phyloP scores from a whole-genome alignment of 1,284 basidiomycete genomes.

The Rhodotorula sp. region DNA sequence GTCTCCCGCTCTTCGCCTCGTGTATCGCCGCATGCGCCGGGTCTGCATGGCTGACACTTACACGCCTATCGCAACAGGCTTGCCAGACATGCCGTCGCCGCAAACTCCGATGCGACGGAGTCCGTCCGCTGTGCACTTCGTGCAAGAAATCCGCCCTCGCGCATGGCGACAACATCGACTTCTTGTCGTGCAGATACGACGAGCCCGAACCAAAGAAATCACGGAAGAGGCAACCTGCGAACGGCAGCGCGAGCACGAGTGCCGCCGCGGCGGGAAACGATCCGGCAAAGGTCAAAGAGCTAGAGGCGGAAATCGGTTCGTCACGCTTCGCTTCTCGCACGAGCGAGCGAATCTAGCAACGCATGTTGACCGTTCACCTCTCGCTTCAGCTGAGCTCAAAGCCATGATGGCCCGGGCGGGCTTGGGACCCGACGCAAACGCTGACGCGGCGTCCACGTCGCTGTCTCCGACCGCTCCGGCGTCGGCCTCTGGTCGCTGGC shows the following conservation, averaged over 20 bases:
- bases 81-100: slow-evolving; percentile 11
- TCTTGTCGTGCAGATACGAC: slow-evolving; percentile 26
- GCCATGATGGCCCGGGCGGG: neutral
- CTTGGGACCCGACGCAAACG: neutral
- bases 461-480: neutral
- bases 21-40: neutral
- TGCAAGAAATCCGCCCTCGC: slow-evolving; percentile 19
- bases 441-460: neutral
- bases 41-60: neutral
- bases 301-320: slow-evolving; percentile 35
- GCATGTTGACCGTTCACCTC: neutral
- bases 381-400: slow-evolving; percentile 2
- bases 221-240: slow-evolving; percentile 15
- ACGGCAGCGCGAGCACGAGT: neutral
- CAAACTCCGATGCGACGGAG: slow-evolving; percentile 35
- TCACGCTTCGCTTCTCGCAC: neutral
- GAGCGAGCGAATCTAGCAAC: no score
- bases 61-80: neutral
- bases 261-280: neutral
- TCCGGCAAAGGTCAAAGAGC: slow-evolving; percentile 16
- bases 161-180: slow-evolving; percentile 15
- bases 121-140: slow-evolving; percentile 19
- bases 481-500: neutral
- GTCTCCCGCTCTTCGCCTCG: neutral
- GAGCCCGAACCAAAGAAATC: slow-evolving; percentile 13